Evolutionary conservation across 495 filamentous ascomycete genomes (phyloP).

Genomic region (Penicillium desertorum): DNA sequence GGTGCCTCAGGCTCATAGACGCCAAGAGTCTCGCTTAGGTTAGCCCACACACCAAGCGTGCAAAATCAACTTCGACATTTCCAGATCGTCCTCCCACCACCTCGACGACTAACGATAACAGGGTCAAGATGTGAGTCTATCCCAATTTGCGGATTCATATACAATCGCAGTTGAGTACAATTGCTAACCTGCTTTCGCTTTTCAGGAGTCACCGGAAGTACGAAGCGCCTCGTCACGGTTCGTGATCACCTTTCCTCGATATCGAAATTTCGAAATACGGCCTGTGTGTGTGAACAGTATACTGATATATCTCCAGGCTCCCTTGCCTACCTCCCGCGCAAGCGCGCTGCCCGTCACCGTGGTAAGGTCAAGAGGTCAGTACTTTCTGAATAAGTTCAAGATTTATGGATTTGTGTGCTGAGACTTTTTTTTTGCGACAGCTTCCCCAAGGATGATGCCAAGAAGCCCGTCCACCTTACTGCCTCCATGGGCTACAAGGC

Average conservation of each 20-base stretch:
- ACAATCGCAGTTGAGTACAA: constrained; percentile 19
- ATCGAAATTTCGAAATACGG: constrained; percentile 31
- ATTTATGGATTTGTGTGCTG: constrained; percentile 30
- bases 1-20: constrained; percentile 26
- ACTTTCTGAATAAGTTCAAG: constrained; percentile 11
- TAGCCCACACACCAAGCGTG: constrained; percentile 51
- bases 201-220: constrained; percentile 72
- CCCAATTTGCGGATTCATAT: constrained; percentile 8
- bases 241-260: constrained; percentile 36
- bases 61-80: constrained; percentile 47
- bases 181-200: constrained; percentile 35
- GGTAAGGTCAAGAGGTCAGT: constrained; percentile 97
- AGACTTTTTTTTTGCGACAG: constrained; percentile 47
- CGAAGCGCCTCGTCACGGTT: constrained; percentile 94
- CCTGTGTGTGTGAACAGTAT: constrained; percentile 29
- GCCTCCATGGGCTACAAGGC: constrained; percentile 99
- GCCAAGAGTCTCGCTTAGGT: constrained; percentile 40
- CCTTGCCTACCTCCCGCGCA: constrained; percentile 93
- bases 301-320: constrained; percentile 56
- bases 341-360: constrained; percentile 93
- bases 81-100: constrained; percentile 46
- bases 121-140: constrained; percentile 53
- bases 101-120: constrained; percentile 56
- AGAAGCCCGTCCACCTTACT: constrained; percentile 98
- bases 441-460: constrained; percentile 99